A percentile compares a stretch with the other conserved stretches of the same genome.
Conservation (phyloP, 2,329 filamentous ascomycete genomes). For the Simplicillium aogashimaense region DNA sequence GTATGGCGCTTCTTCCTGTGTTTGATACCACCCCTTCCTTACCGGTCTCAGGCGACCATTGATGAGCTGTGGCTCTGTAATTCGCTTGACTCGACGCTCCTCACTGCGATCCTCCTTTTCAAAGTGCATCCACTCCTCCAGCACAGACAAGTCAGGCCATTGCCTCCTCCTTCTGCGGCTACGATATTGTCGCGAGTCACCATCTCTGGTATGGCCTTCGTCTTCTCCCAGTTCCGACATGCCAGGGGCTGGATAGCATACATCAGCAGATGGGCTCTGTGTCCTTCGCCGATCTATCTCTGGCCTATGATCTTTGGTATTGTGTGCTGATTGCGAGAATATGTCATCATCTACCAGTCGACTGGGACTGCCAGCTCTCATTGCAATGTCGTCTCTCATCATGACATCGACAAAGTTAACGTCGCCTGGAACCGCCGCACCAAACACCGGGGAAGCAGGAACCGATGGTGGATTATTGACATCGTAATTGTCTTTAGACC, state of each 20-base stretch:
- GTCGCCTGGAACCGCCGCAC: slow-evolving; percentile 35
- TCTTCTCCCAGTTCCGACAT: slow-evolving; percentile 76
- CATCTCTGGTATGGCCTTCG: slow-evolving; percentile 43
- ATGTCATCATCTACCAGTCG: slow-evolving; percentile 18
- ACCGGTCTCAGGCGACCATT: slow-evolving; percentile 80
- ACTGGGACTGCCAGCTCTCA: slow-evolving; percentile 19
- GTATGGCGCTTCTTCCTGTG: slow-evolving; percentile 84
- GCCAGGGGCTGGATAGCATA: slow-evolving; percentile 71
- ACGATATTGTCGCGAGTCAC: slow-evolving; percentile 21
- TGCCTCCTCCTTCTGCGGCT: slow-evolving; percentile 54
- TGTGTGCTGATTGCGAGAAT: slow-evolving; percentile 16
- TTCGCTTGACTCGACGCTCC: slow-evolving; percentile 76
- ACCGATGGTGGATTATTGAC: slow-evolving; percentile 62
- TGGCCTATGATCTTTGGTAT: slow-evolving; percentile 16
- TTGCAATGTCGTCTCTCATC: slow-evolving; percentile 54
- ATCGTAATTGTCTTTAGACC: slow-evolving; percentile 41
- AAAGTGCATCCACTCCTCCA: slow-evolving; percentile 83
- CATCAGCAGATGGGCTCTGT: slow-evolving; percentile 68
- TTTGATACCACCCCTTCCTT: slow-evolving; percentile 71
- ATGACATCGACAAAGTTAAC: slow-evolving; percentile 60
- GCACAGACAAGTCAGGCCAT: slow-evolving; percentile 76
- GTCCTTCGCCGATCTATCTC: slow-evolving; percentile 35
- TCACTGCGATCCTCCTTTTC: slow-evolving; percentile 80
- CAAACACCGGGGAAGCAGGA: slow-evolving; percentile 49
- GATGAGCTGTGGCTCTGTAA: slow-evolving; percentile 87